Base-by-base conservation (phyloP, 2,329 filamentous ascomycete species). In the Beauveria rudraprayagi region DNA sequence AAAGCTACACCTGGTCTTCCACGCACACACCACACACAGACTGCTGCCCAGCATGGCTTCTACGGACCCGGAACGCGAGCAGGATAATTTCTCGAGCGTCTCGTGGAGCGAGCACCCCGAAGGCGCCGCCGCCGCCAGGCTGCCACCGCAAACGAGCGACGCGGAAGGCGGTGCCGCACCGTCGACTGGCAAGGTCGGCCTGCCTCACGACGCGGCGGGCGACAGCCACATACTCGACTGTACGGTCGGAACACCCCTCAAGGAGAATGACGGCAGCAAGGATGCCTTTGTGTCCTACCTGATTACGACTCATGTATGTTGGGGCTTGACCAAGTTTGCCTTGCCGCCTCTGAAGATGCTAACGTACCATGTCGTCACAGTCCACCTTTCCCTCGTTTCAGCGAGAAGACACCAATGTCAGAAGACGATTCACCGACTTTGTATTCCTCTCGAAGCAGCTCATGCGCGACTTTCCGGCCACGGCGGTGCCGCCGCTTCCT, bases 231-330 rank as follows among this genome's bases (percentile, higher is more conserved):
- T 84, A 61, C 82, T 99, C 48, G 89, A 96, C 70, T 97, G 92
- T 72, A 85, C 79, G 19, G 93, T 99, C 19, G 85, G 86, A 60
- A 84, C 87, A 62, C 92, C 94, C 22, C 83, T 93, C 74, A 97
- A 97, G 76, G 94, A 97, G 79, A 94, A 93, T 70, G 91, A 97
- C 70, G 93, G 94, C 53, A 95, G 92, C 62, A 97, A 97, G 75
- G 94, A 97, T 75, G 89, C 91, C 59, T 99, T 96, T 77, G 89
- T 97, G 62, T 97, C 94, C 11, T 99, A 99, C 73, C 81, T 95
- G 55, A 90, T 99, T 66, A 94, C 90, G 50, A 97, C 94, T 58
- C 82, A 92, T 76, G 92, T 96, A 78, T 34, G 73, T 59, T 67
- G 54, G 55, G 40, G 14, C 51, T 44, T 5, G 19, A 40, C 47